Evolutionary conservation across 768 basidiomycete genomes (phyloP).

Genomic region (Mycena galopus): DNA sequence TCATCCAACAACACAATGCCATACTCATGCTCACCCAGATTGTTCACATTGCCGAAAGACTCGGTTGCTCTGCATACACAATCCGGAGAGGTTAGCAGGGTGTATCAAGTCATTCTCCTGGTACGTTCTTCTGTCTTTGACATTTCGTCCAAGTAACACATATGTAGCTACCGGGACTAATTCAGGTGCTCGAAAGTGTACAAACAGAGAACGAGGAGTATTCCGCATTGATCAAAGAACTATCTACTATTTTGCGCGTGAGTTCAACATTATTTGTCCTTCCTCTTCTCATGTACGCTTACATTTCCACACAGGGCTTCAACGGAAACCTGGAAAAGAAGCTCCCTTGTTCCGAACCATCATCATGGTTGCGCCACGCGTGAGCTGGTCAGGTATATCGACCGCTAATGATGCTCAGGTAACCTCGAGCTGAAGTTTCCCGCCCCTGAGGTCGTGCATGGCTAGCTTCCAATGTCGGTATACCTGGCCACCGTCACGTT

Average conservation of each 20-base stretch:
- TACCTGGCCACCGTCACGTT: too few species aligned
- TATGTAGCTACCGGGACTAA: slow-evolving; percentile 78
- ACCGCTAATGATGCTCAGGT: too few species aligned
- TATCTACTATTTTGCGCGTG: slow-evolving; percentile 75
- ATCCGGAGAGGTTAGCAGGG: slow-evolving; percentile 95
- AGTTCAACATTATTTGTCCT: slow-evolving; percentile 24
- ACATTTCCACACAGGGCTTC: slow-evolving; percentile 63
- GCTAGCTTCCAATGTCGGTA: too few species aligned
- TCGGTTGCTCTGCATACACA: too few species aligned
- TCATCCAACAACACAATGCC: too few species aligned
- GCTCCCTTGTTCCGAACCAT: too few species aligned
- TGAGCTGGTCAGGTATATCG: too few species aligned
- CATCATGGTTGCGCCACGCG: too few species aligned
- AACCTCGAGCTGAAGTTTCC: too few species aligned
- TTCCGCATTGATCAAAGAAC: slow-evolving; percentile 70
- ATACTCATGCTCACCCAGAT: too few species aligned
- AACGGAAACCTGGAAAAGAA: slow-evolving; percentile 73
- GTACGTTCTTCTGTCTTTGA: slow-evolving; percentile 52
- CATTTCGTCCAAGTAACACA: not conserved
- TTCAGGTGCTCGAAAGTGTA: slow-evolving; percentile 69
- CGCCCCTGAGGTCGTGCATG: too few species aligned
- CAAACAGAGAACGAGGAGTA: slow-evolving; percentile 60
- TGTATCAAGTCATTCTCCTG: slow-evolving; percentile 93
- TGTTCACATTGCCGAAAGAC: too few species aligned
- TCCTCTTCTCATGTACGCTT: not conserved